A percentile compares a stretch with the other conserved stretches of the same genome.
Conservation (phyloP, 164 flowering plant species). For the Vitis vinifera region DNA sequence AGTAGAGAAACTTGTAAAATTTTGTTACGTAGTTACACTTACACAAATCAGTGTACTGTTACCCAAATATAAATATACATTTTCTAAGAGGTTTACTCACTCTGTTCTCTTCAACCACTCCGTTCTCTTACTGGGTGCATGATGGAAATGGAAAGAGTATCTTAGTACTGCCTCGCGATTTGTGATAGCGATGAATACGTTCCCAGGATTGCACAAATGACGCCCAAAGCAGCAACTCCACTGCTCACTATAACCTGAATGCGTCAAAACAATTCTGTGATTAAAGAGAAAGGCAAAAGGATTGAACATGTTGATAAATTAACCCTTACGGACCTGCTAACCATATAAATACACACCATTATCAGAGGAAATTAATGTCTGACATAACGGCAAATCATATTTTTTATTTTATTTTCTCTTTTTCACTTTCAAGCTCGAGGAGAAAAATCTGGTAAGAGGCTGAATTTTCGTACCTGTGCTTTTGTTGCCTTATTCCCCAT, state of each 20-base stretch:
- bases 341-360: neutral
- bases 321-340: no score
- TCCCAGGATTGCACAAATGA: constrained; percentile 49
- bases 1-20: no score
- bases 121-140: no score
- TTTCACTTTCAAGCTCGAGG: neutral
- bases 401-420: neutral
- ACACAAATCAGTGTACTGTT: no score
- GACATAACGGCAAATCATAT: neutral
- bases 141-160: neutral
- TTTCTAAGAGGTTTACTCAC: no score
- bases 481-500: constrained; percentile 54
- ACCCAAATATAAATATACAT: no score
- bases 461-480: constrained; percentile 43
- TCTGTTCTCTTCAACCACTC: no score
- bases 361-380: neutral
- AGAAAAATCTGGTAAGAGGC: neutral
- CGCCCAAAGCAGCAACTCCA: constrained; percentile 40
- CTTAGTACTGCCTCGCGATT: constrained; percentile 38
- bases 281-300: neutral
- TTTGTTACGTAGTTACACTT: no score
- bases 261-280: neutral
- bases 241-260: constrained; percentile 44
- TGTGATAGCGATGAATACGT: constrained; percentile 56
- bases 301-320: neutral